Evolutionary conservation across 352 stramenopile genomes (phyloP), one percentile per base, ranked within the genome.

Genomic region (Lagenidium giganteum): DNA sequence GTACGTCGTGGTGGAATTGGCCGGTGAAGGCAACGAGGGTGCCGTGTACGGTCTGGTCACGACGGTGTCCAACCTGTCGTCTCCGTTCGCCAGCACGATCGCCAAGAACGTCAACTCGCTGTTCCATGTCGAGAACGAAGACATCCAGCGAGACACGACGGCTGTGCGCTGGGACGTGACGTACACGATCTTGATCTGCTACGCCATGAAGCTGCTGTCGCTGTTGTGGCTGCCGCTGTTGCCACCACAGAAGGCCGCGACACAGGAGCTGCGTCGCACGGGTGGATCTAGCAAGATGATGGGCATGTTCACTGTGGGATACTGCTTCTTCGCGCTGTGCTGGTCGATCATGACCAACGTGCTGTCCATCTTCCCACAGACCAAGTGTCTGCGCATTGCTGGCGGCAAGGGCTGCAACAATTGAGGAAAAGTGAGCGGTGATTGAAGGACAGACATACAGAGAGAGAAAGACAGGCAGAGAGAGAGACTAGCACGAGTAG

Each of bases 311-410:
- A 45, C 38, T n/a, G 28, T 45, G 8, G 12, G 12, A 9, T 45
- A 45, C 28, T 8, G 31, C n/a, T 12, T 62, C 17, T 34, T 62
- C 25, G 51, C 41, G 3, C 26, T 62, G 3, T 36, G 26, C 17
- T 67, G 56, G 42, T 62, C 57, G 27, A 35, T 67, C 26, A 51
- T 48, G 51, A 42, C 40, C 30, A 59, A 61, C 30, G 29, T 54
- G 9, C 27, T 64, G 29, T 61, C 48, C 5, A 65, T 65, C 37
- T 61, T 41, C 52, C 54, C 59, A 3, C 30, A 31, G 4, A 66
- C 59, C 28, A 47, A 50, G 23, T 69, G 59, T 33, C 42, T 62
- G 7, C 22, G 33, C 4, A 49, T 69, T 34, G n/a, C 33, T 18
- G 28, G 28, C 14, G 28, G 28, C 14, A 9, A 14, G 8, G 28